phyloP scores from a whole-genome alignment of 2,329 filamentous ascomycete genomes.

The Colletotrichum tropicale region DNA sequence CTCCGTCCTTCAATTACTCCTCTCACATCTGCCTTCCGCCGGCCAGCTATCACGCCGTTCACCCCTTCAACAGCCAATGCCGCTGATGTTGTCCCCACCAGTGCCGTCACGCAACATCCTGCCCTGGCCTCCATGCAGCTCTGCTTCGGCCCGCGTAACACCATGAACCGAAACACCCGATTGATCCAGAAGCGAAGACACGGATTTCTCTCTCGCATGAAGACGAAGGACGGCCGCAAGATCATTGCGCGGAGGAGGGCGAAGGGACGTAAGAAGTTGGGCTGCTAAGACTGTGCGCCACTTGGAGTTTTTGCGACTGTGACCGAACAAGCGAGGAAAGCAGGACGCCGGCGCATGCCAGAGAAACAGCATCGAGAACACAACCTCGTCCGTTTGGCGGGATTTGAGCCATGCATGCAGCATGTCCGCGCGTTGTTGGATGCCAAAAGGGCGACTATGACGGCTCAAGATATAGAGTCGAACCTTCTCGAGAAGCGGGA shows the following conservation, averaged over 20 bases:
- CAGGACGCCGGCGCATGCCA: background rate
- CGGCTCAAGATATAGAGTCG: background rate
- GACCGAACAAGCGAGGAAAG: background rate
- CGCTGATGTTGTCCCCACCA: constrained; percentile 49
- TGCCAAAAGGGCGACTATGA: background rate
- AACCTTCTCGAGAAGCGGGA: background rate
- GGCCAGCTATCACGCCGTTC: constrained; percentile 32
- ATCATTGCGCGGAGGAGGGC: constrained; percentile 54
- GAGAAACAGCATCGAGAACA: background rate
- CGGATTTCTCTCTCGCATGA: constrained; percentile 58
- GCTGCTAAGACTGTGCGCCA: background rate
- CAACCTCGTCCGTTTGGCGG: background rate
- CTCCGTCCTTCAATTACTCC: constrained; percentile 52
- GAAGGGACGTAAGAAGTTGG: constrained; percentile 55
- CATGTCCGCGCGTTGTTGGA: background rate
- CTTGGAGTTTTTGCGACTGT: background rate
- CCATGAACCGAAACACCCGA: constrained; percentile 58
- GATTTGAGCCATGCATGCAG: background rate
- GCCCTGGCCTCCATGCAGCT: constrained; percentile 56
- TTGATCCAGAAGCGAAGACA: constrained; percentile 64
- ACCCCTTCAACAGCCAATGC: constrained; percentile 28
- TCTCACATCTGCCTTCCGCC: constrained; percentile 34
- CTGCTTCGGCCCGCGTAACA: constrained; percentile 63
- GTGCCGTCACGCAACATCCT: constrained; percentile 56
- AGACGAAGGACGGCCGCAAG: constrained; percentile 56